Evolutionary conservation across 148 eudicot species (phyloP).

Genomic region (Camellia granthamiana): DNA sequence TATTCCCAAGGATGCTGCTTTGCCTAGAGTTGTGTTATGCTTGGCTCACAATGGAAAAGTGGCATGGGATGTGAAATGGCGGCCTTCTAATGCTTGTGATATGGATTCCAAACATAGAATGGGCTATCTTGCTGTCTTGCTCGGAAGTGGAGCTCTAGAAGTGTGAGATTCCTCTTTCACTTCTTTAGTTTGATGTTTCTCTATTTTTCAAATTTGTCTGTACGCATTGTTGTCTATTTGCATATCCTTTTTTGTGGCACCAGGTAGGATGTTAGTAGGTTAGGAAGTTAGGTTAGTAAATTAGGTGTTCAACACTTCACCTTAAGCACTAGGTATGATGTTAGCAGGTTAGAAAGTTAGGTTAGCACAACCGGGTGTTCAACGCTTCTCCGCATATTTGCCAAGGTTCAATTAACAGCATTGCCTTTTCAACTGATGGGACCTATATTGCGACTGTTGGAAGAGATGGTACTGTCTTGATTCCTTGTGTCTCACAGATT

Average conservation of each 20-base stretch:
- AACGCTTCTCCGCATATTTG: no score
- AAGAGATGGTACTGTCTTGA: no score
- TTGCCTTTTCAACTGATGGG: no score
- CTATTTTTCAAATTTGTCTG: neutral
- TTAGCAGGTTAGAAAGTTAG: no score
- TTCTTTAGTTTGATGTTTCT: neutral
- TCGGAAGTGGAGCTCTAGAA: constrained; percentile 91
- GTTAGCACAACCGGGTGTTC: no score
- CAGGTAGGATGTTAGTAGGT: no score
- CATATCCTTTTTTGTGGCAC: neutral
- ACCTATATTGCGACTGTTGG: no score
- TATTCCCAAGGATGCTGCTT: constrained; percentile 40
- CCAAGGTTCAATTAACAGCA: no score
- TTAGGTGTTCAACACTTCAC: no score
- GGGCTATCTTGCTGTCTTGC: constrained; percentile 97
- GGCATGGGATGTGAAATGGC: constrained; percentile 97
- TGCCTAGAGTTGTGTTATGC: constrained; percentile 79
- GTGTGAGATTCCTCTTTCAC: constrained; percentile 55
- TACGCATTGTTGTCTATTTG: neutral
- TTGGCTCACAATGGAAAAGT: constrained; percentile 95
- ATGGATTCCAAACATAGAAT: constrained; percentile 47
- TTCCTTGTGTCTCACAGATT: no score
- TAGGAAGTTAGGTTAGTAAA: no score
- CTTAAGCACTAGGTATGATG: no score
- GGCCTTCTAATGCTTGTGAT: constrained; percentile 41